phyloP scores from a whole-genome alignment of 371 early-diverging fungal species.

The Syncephalastrum monosporum region DNA sequence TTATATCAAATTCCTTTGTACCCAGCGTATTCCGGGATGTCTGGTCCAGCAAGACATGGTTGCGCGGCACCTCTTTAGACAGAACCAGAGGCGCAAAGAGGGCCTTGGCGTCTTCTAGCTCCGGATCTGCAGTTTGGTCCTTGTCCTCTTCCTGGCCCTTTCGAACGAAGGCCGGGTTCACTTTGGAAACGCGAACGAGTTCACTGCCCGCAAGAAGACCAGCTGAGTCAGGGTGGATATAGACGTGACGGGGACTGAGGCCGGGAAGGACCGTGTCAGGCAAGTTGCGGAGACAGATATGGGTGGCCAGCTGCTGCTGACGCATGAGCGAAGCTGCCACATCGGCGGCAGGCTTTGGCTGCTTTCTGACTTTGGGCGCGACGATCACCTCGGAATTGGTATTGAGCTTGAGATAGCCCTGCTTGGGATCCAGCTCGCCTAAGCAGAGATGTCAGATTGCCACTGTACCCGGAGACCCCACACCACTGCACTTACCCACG shows the following conservation, averaged over 20 bases:
- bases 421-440: slow-evolving; percentile 63
- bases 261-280: slow-evolving; percentile 1
- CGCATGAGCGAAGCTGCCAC: slow-evolving; percentile 11
- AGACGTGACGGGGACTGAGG: slow-evolving; percentile 3
- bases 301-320: slow-evolving; percentile 22
- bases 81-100: slow-evolving; percentile 37
- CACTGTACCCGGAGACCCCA: too few species aligned
- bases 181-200: slow-evolving; percentile 24
- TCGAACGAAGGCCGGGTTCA: slow-evolving; percentile 21
- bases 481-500: slow-evolving; percentile 43
- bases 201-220: slow-evolving; percentile 12
- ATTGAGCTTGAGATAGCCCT: slow-evolving; percentile 58
- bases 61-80: slow-evolving; percentile 33
- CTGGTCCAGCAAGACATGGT: slow-evolving; percentile 51
- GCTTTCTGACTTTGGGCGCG: slow-evolving; percentile 66
- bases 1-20: slow-evolving; percentile 43
- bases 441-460: background rate
- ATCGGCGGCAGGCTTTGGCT: slow-evolving; percentile 18
- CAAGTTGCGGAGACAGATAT: slow-evolving; percentile 24
- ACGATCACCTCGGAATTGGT: slow-evolving; percentile 77
- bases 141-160: slow-evolving; percentile 9
- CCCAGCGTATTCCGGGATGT: slow-evolving; percentile 43
- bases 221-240: slow-evolving; percentile 27
- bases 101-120: slow-evolving; percentile 25
- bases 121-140: slow-evolving; percentile 1